Base-by-base conservation (phyloP, 2,329 filamentous ascomycete genomes). In the Venturia asperata region DNA sequence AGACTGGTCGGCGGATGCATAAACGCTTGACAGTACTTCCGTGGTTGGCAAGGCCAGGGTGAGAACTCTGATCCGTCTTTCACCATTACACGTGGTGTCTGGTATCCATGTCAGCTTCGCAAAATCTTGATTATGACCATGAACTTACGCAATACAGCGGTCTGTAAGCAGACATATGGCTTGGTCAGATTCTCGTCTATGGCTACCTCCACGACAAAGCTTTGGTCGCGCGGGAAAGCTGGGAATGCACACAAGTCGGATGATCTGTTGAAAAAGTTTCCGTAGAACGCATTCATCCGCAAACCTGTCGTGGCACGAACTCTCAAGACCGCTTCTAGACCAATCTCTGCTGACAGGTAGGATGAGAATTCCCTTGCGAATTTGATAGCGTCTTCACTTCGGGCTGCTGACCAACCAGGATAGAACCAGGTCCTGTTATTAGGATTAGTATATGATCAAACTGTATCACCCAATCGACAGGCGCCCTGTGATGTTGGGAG, bases 241-340 rank as follows among this genome's bases (percentile, higher is more conserved):
- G 94, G 94, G 83, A 99, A 99, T 15, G 94, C 94, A 75, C 94
- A 97, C 41, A 99, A 85, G 78, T 99, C 94, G 19, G 92, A 97
- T 74, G 91, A 96, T 70, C 94, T 86, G 81, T 97, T 99, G 83
- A 99, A 99, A 79, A 99, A 99, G 80, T 99, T 99, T 70, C 94
- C 94, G 77, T 97, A 99, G 79, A 99, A 99, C 1, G 93, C 92
- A 79, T 88, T 96, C 90, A 97, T 97, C 64, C 94, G 87, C 66
- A 99, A 80, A 63, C 94, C 94, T 30, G 92, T 97, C 1, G 92
- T 97, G 21, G 94, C 94, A 69, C 94, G 88, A 47, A 99, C 94
- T 74, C 94, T 89, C 65, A 99, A 87, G 45, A 99, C 94, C 55
- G 94, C 94, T 77, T 99, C 94, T 43, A 99, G 80, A 0, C 93